Evolutionary conservation across 2,329 filamentous ascomycete species (phyloP), one percentile per base, ranked within the genome.

Genomic region (Exophiala sideris): DNA sequence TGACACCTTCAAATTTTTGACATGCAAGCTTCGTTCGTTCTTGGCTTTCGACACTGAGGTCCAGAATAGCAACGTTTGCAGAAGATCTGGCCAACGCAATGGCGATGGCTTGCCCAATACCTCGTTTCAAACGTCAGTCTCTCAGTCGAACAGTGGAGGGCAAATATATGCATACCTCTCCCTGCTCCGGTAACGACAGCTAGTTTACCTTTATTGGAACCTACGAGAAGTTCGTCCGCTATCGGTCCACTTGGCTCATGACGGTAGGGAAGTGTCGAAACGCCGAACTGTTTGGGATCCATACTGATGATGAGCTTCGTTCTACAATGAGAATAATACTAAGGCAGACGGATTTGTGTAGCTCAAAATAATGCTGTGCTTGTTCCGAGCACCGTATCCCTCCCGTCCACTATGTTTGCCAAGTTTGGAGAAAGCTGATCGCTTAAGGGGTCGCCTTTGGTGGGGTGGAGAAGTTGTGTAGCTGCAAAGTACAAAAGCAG

Each of bases 51-150:
- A 45, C 41, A 52, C 61, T 52, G 34, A 64, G 52, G 33, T 65
- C 64, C 14, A 65, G 50, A 7, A 65, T 36, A 6, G 62, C 50
- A 9, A 65, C 54, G 16, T 49, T 46, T 12, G 57, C 56, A 39
- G 61, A 58, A 34, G 56, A 59, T 35, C 51, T 57, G 9, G 57
- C 56, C 14, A 65, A 52, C n/a, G 52, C 53, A 18, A 40, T 42
- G 33, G 64, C 58, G 51, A 65, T 65, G 16, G 60, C 62, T 10
- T 21, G 34, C 10, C 45, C 45, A 12, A 48, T 48, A 14, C 45
- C 45, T 48, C 4, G 24, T 14, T 14, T 29, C 24, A 29, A 29
- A 8, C 5, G 24, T 29, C 24, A 45, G 11, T 32, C 9, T 32
- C 8, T 4, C 10, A 5, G 20, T 24, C 21, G 16, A 11, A 24